Evolutionary conservation across 2,329 filamentous ascomycete genomes (phyloP).

Genomic region (Pseudocercospora musae): DNA sequence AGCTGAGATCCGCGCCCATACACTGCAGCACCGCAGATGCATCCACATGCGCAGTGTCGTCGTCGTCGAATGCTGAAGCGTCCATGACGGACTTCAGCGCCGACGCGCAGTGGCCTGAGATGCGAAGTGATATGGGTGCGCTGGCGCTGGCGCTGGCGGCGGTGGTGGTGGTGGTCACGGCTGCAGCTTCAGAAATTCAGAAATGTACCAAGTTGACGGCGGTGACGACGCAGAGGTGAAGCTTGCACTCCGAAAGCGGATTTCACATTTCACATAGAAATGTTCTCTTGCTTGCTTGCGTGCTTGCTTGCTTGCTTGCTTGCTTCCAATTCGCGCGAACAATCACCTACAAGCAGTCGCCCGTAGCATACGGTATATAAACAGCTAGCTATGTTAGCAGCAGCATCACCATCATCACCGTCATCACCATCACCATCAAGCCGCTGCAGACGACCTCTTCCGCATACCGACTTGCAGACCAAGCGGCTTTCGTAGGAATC

Average conservation of each 20-base stretch:
- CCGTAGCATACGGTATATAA: too few relatives aligned
- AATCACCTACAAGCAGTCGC: not conserved
- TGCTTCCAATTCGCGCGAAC: not conserved
- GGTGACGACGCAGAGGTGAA: not conserved
- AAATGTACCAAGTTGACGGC: not conserved
- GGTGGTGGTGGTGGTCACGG: not conserved
- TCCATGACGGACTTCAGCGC: conserved; percentile 2
- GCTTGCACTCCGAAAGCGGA: not conserved
- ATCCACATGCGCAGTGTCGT: too few relatives aligned
- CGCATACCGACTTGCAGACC: conserved; percentile 30
- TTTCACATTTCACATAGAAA: not conserved
- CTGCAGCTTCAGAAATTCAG: not conserved
- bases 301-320: too few relatives aligned
- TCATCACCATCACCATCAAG: not conserved
- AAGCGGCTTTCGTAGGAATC: conserved; percentile 36
- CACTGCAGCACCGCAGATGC: not conserved
- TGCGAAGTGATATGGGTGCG: not conserved
- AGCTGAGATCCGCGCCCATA: conserved; percentile 4
- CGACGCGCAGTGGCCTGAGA: not conserved
- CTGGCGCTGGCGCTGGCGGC: too few relatives aligned
- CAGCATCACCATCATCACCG: too few relatives aligned
- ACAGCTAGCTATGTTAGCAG: too few relatives aligned
- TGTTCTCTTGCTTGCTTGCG: too few relatives aligned
- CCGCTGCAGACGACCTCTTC: conserved; percentile 12
- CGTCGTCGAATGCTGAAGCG: conserved; percentile 11